Evolutionary conservation across 768 basidiomycete genomes (phyloP).

Genomic region (Crassisporium funariophilum): DNA sequence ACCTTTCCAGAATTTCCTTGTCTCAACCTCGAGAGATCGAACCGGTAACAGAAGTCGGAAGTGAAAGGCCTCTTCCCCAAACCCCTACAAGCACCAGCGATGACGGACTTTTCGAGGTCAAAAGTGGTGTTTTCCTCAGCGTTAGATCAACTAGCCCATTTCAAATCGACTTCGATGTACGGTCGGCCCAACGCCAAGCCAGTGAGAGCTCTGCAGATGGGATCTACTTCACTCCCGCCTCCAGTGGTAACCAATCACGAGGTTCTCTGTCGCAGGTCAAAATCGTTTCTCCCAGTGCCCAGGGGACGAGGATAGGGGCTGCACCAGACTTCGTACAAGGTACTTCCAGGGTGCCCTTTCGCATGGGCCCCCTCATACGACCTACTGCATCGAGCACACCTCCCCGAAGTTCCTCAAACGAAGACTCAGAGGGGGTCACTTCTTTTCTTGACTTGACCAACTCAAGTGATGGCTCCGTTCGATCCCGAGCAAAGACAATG

Average conservation of each 20-base stretch:
- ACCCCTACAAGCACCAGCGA: conserved; percentile 8
- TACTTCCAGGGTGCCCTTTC: conserved; percentile 20
- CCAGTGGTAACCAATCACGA: conserved; percentile 9
- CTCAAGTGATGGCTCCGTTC: conserved; percentile 23
- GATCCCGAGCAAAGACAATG: conserved; percentile 19
- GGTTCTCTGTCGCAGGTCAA: conserved; percentile 7
- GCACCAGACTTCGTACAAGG: conserved; percentile 22
- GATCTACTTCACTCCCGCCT: not conserved
- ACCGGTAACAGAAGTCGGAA: not conserved
- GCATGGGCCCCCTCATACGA: conserved; percentile 20
- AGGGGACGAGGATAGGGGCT: not conserved
- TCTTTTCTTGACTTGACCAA: conserved; percentile 29
- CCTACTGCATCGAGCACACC: conserved; percentile 5
- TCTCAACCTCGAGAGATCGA: no score
- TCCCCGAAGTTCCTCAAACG: conserved; percentile 10
- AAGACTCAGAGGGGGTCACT: conserved; percentile 16
- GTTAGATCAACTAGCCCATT: conserved; percentile 50
- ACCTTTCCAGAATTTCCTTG: no score
- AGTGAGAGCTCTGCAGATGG: conserved; percentile 1
- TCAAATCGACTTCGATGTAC: conserved; percentile 39
- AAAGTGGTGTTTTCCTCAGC: conserved; percentile 29
- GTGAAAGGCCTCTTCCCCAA: conserved; percentile 3
- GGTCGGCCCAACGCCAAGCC: conserved; percentile 4
- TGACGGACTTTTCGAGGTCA: conserved; percentile 9
- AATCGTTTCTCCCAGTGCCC: not conserved